These are phyloP conservation scores for Begonia loranthoides DNA, from an alignment of 306 rosid genomes.

Conservation along the genomic window DNA sequence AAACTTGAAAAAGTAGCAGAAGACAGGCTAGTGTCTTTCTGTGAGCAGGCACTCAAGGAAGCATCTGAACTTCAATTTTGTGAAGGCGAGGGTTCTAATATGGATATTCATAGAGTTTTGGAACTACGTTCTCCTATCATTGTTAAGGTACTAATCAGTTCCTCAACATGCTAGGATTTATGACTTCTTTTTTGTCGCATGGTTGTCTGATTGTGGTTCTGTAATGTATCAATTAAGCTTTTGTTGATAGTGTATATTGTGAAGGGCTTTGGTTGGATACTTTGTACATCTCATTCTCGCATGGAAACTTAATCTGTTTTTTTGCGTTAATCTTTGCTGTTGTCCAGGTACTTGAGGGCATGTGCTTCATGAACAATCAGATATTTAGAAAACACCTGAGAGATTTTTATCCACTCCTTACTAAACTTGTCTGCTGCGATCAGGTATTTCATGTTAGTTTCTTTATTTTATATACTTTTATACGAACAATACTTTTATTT, in stretches of 20 bases:
- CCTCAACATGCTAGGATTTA: neutral
- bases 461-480: no score
- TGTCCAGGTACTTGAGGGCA: conserved; percentile 76
- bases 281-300: no score
- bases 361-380: conserved; percentile 80
- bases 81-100: conserved; percentile 63
- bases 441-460: no score
- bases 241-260: no score
- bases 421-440: conserved; percentile 89
- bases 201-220: no score
- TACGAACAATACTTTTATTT: no score
- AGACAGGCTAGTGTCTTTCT: conserved; percentile 80
- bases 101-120: conserved; percentile 83
- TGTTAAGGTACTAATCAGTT: conserved; percentile 48
- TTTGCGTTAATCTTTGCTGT: no score
- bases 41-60: conserved; percentile 83
- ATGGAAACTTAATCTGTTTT: no score
- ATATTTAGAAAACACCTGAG: conserved; percentile 84
- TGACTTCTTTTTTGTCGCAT: no score
- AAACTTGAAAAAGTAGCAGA: conserved; percentile 74
- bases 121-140: conserved; percentile 88
- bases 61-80: conserved; percentile 88
- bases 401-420: conserved; percentile 88
- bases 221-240: no score
- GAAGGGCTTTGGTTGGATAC: no score